Percentiles rank a stretch among this genome's conserved stretches.
phyloP scores from a whole-genome alignment of 768 basidiomycete genomes.

The Gymnopilus dilepis region DNA sequence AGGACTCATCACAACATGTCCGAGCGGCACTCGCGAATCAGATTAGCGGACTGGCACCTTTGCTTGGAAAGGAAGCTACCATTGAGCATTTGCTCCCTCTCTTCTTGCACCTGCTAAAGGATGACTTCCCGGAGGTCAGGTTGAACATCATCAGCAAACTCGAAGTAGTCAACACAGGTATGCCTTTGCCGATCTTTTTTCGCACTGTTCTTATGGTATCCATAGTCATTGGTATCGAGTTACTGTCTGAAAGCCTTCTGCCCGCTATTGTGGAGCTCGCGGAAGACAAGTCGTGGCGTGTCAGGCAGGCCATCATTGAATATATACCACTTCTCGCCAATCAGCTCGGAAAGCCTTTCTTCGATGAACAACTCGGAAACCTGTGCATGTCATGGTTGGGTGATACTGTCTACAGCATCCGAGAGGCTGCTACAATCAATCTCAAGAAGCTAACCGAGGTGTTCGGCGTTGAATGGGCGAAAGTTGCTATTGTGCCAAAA shows the following conservation, averaged over 20 bases:
- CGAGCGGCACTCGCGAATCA: conserved; percentile 95
- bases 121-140: conserved; percentile 98
- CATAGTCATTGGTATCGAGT: conserved; percentile 95
- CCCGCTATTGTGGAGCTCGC: conserved; percentile 98
- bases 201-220: conserved; percentile 19
- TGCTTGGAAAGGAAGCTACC: conserved; percentile 91
- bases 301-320: conserved; percentile 99
- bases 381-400: conserved; percentile 99
- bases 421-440: conserved; percentile 97
- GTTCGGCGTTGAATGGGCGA: conserved; percentile 98
- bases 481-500: conserved; percentile 91
- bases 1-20: conserved; percentile 96
- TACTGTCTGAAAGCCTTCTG: conserved; percentile 91
- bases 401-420: conserved; percentile 97
- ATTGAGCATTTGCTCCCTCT: conserved; percentile 96
- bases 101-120: conserved; percentile 95
- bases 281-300: conserved; percentile 99
- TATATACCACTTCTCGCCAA: conserved; percentile 98
- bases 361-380: conserved; percentile 95
- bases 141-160: conserved; percentile 98
- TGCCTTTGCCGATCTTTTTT: conserved; percentile 31
- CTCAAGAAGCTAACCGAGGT: conserved; percentile 97
- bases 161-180: conserved; percentile 92
- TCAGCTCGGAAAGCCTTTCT: conserved; percentile 96
- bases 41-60: conserved; percentile 93